These are phyloP conservation scores for Heliosperma pusillum DNA, from an alignment of 148 eudicot species.

Conservation along the genomic window DNA sequence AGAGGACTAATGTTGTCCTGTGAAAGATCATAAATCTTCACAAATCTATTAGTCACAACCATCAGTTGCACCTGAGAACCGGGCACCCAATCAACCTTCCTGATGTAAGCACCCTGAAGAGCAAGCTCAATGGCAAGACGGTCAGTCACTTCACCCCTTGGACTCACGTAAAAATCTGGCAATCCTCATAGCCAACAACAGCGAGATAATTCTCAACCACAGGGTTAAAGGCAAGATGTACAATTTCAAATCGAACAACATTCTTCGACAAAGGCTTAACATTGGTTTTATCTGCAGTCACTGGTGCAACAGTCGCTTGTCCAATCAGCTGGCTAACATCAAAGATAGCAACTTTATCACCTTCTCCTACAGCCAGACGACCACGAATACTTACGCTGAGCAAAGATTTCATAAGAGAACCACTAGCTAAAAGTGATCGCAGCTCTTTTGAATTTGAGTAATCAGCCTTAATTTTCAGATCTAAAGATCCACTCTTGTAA, in stretches of 20 bases:
- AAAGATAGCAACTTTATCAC: slow-evolving; percentile 97
- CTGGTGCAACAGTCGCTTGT: slow-evolving; percentile 91
- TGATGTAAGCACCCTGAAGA: slow-evolving; percentile 96
- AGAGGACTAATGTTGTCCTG: slow-evolving; percentile 95
- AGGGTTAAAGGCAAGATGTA: slow-evolving; percentile 83
- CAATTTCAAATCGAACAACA: slow-evolving; percentile 95
- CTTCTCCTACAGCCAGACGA: slow-evolving; percentile 98
- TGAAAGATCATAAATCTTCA: slow-evolving; percentile 94
- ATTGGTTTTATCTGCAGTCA: slow-evolving; percentile 96
- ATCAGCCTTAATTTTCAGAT: slow-evolving; percentile 93
- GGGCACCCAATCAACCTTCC: slow-evolving; percentile 93
- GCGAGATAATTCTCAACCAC: slow-evolving; percentile 92
- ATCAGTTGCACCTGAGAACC: slow-evolving; percentile 98
- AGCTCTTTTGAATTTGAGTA: slow-evolving; percentile 96
- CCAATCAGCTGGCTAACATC: slow-evolving; percentile 99
- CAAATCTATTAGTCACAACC: slow-evolving; percentile 92
- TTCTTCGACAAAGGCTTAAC: slow-evolving; percentile 96
- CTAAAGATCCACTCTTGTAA: slow-evolving; percentile 93
- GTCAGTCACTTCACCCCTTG: slow-evolving; percentile 98
- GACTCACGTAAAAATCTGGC: slow-evolving; percentile 96
- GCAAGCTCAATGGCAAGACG: slow-evolving; percentile 97
- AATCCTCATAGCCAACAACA: slow-evolving; percentile 98
- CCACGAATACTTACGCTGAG: slow-evolving; percentile 92
- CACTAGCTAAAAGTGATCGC: slow-evolving; percentile 77
- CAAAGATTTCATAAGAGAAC: slow-evolving; percentile 90